These are phyloP conservation scores for Domatiomyces catenatus DNA, from an alignment of 2,329 filamentous ascomycete species.

Conservation along the genomic window DNA sequence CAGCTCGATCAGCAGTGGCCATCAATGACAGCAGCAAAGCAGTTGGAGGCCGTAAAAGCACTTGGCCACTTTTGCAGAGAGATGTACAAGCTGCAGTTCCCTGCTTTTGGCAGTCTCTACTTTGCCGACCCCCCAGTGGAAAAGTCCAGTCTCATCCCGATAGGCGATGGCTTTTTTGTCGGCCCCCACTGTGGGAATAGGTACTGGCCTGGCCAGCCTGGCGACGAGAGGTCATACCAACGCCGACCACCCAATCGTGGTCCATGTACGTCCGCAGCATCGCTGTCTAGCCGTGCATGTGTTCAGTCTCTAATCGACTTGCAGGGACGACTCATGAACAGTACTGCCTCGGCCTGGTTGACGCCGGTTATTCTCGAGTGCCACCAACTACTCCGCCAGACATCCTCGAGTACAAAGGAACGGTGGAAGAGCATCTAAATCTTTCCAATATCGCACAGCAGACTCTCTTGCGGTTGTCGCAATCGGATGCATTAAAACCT, in stretches of 20 bases:
- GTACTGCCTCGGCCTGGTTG: no score
- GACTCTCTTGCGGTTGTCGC: neutral
- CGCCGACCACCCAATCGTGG: neutral
- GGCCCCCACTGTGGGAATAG: no score
- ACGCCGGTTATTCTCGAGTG: no score
- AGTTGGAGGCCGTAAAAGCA: conserved; percentile 14
- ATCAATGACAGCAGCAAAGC: conserved; percentile 19
- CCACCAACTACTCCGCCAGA: no score
- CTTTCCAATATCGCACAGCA: no score
- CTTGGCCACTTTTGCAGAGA: conserved; percentile 8
- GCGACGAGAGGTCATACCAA: neutral
- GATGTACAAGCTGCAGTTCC: conserved; percentile 8
- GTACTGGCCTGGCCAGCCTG: neutral
- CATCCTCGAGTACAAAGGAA: no score
- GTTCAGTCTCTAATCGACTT: neutral
- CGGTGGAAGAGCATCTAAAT: no score
- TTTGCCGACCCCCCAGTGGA: neutral
- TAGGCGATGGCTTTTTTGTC: neutral
- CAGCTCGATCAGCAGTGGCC: conserved; percentile 22
- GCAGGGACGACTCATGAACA: neutral
- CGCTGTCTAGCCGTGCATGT: neutral
- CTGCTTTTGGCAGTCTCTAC: conserved; percentile 15
- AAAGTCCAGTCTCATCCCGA: neutral
- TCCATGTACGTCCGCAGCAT: neutral
- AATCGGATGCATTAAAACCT: neutral